These are phyloP conservation scores for Carnegiea gigantea DNA, from an alignment of 179 eudicot species.

Conservation along the genomic window DNA sequence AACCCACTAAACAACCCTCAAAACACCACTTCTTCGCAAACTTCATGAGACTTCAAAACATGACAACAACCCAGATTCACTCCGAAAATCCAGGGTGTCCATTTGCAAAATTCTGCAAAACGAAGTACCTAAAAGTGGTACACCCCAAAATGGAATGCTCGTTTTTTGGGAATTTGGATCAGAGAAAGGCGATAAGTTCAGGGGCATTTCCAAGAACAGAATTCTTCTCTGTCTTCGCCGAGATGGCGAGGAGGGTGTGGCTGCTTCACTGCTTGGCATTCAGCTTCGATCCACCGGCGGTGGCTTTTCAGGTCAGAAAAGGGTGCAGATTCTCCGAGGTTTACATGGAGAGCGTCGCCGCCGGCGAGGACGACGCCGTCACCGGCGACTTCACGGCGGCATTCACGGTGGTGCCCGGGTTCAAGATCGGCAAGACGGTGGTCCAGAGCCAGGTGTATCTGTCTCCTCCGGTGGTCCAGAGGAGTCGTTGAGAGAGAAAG, in stretches of 20 bases:
- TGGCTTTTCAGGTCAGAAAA: constrained; percentile 59
- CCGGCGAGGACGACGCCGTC: constrained; percentile 38
- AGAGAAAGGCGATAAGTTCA: constrained; percentile 60
- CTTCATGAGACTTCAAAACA: constrained; percentile 45
- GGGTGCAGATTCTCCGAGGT: constrained; percentile 71
- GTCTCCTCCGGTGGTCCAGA: constrained; percentile 17
- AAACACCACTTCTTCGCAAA: constrained; percentile 34
- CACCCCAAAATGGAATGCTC: constrained; percentile 92
- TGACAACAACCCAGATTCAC: constrained; percentile 36
- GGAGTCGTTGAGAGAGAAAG: not conserved
- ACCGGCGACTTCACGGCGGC: constrained; percentile 27
- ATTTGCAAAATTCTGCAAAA: constrained; percentile 51
- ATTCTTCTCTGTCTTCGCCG: constrained; percentile 66
- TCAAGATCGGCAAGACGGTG: constrained; percentile 72
- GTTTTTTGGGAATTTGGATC: constrained; percentile 71
- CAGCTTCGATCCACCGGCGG: constrained; percentile 54
- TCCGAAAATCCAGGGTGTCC: constrained; percentile 41
- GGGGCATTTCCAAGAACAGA: constrained; percentile 63
- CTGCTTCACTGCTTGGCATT: constrained; percentile 69
- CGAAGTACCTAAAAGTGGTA: constrained; percentile 59
- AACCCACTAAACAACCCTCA: constrained; percentile 12
- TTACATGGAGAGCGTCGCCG: constrained; percentile 72
- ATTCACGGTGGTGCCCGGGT: constrained; percentile 74
- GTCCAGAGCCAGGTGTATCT: constrained; percentile 81
- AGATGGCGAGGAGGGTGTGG: constrained; percentile 75